Base-by-base conservation (phyloP, 306 rosid species). In the Oemleria cerasiformis region DNA sequence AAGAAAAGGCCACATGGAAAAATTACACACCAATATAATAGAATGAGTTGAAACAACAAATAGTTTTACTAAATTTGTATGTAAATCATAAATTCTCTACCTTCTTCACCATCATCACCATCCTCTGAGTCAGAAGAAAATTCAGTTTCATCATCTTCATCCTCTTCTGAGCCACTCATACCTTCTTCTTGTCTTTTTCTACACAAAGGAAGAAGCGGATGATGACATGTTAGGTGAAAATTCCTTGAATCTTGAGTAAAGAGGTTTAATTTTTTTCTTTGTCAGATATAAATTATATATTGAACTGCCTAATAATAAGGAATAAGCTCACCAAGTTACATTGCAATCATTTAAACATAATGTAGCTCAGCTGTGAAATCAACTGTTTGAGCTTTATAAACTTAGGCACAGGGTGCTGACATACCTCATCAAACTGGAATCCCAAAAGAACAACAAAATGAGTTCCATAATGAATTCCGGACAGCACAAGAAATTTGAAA, bases 111-210 rank as follows among this genome's bases (percentile, higher is more conserved):
- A 14, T 72, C 84, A 41, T 73, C 79, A 44, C 1, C 82, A 62
- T 79, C 79, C 65, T 85, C 80, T 50, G 34, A 75, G 67, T 75
- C 58, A 65, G 83, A 72, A 75, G 51, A 73, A 78, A 85, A 79
- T 79, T 83, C 36, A 65, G n/a, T 42, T 20, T 67, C 43, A 2
- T 76, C 84, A 34, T 80, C 79, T 42, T 67, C 76, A 48, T 75
- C 82, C 58, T 58, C 74, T 40, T 72, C 83, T 9, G 78, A 63
- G 67, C 79, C 88, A 59, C 82, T 84, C 63, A 44, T 79, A 39
- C 76, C 84, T 71, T 76, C 84, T 65, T 68, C 86, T 69, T 76
- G 85, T 64, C 76, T 84, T 82, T 84, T 86, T 83, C 96, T 92
- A 79, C 21, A 57, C 67, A 76, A 8, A 57, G 30, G 73, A 44